Conservation (phyloP, 1,284 basidiomycete species). For the Tilletia walkeri region DNA sequence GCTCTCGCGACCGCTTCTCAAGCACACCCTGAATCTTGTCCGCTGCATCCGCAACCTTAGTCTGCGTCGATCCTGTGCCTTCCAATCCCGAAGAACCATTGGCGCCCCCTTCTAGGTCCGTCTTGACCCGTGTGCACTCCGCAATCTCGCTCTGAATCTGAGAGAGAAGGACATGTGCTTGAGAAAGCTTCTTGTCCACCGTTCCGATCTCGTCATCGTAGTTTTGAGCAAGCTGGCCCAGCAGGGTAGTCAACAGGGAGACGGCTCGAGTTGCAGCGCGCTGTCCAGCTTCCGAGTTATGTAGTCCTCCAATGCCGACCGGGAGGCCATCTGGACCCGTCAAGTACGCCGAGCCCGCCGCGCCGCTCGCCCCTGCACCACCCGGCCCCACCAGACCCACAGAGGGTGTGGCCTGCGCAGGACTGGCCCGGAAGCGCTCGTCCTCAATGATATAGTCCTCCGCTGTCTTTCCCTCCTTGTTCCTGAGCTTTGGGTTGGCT, state of each 20-base stretch:
- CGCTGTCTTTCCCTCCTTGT: constrained; percentile 92
- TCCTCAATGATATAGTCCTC: constrained; percentile 99
- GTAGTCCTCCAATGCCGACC: constrained; percentile 58
- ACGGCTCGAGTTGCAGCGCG: constrained; percentile 72
- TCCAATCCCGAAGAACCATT: background rate
- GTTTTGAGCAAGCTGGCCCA: constrained; percentile 84
- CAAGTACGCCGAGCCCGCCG: constrained; percentile 29
- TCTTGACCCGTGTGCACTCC: constrained; percentile 76
- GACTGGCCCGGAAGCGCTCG: constrained; percentile 90
- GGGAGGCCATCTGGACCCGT: constrained; percentile 23
- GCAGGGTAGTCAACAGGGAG: constrained; percentile 78
- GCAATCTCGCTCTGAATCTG: constrained; percentile 90
- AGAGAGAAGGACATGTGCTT: constrained; percentile 80
- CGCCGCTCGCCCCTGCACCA: constrained; percentile 23
- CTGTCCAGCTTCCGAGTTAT: constrained; percentile 83
- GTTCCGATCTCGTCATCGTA: constrained; percentile 90
- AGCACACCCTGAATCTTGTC: constrained; percentile 67
- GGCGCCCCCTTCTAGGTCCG: constrained; percentile 61
- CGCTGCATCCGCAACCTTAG: constrained; percentile 65
- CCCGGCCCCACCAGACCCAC: constrained; percentile 20
- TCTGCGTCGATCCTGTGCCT: constrained; percentile 64
- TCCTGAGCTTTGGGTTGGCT: constrained; percentile 91
- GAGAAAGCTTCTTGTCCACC: constrained; percentile 85
- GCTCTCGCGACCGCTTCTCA: constrained; percentile 69
- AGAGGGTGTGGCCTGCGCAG: constrained; percentile 54